A percentile compares a stretch with the other conserved stretches of the same genome.
Evolutionary conservation across 345 rosid species (phyloP).

Genomic region (Microcos paniculata): DNA sequence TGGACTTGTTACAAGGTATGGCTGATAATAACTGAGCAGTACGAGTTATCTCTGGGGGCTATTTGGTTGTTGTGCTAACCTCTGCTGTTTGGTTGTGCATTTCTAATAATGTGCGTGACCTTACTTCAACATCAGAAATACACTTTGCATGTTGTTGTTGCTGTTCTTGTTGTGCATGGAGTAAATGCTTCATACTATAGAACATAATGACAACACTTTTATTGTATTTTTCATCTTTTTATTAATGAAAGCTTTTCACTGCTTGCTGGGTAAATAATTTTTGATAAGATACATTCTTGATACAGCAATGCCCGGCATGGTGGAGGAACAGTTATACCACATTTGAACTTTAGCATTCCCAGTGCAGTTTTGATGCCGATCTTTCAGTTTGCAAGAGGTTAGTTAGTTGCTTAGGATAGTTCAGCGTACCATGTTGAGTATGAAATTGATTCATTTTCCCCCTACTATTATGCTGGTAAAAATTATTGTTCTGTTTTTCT

Average conservation of each 20-base stretch:
- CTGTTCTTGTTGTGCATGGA: background rate
- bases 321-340: slow-evolving; percentile 81
- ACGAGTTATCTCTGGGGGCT: background rate
- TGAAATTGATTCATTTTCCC: slow-evolving; percentile 7
- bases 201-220: background rate
- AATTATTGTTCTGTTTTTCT: slow-evolving; percentile 1
- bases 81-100: background rate
- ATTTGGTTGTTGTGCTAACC: background rate
- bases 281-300: slow-evolving; percentile 24
- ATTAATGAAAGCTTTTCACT: background rate
- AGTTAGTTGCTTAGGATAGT: slow-evolving; percentile 12
- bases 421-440: background rate
- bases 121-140: background rate
- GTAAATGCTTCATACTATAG: background rate
- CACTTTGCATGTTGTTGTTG: background rate
- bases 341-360: slow-evolving; percentile 95
- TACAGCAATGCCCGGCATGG: slow-evolving; percentile 91
- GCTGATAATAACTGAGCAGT: background rate
- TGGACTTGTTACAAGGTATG: slow-evolving; percentile 93
- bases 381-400: slow-evolving; percentile 77
- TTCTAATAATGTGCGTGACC: background rate
- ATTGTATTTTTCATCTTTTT: background rate
- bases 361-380: slow-evolving; percentile 72
- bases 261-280: background rate
- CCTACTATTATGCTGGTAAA: background rate